A percentile compares a stretch with the other conserved stretches of the same genome.
Conservation (phyloP, 768 basidiomycete species). For the Fomitopsis pulvina region DNA sequence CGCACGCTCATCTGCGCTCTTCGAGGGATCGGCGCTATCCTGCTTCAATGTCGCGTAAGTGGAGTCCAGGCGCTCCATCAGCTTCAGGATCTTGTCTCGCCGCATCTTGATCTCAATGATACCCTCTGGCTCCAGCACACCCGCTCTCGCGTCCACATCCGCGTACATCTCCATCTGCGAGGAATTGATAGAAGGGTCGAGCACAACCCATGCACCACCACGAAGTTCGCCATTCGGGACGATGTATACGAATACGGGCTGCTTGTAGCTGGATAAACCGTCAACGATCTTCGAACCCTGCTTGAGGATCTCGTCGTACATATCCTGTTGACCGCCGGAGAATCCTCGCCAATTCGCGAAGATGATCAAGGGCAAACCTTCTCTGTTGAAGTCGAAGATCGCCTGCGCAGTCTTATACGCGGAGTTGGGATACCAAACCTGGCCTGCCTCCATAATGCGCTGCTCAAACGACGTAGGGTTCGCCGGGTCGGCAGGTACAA, state of each 20-base stretch:
- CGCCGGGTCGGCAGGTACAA: constrained; percentile 96
- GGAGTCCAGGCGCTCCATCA: constrained; percentile 92
- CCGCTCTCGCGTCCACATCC: constrained; percentile 91
- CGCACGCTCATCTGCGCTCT: constrained; percentile 69
- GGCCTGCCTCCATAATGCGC: constrained; percentile 98
- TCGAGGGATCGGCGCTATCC: constrained; percentile 68
- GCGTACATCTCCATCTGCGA: constrained; percentile 99
- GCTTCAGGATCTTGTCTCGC: constrained; percentile 78
- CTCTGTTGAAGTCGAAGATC: constrained; percentile 97
- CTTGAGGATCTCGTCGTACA: constrained; percentile 97
- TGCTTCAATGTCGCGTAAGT: constrained; percentile 77
- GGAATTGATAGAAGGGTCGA: constrained; percentile 95
- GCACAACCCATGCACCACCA: constrained; percentile 98
- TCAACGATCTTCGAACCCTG: constrained; percentile 99
- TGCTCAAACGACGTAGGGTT: constrained; percentile 96
- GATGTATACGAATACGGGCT: constrained; percentile 97
- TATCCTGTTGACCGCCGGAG: constrained; percentile 98
- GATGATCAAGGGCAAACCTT: constrained; percentile 94
- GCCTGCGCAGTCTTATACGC: constrained; percentile 99
- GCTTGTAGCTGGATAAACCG: constrained; percentile 93
- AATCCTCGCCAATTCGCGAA: constrained; percentile 99
- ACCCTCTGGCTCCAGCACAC: constrained; percentile 96
- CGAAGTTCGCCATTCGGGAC: constrained; percentile 98
- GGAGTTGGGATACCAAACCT: constrained; percentile 99
- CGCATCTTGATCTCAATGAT: constrained; percentile 98